A percentile compares a stretch with the other conserved stretches of the same genome.
phyloP scores from a whole-genome alignment of 257 asterid genomes.

The Cinchona pubescens region DNA sequence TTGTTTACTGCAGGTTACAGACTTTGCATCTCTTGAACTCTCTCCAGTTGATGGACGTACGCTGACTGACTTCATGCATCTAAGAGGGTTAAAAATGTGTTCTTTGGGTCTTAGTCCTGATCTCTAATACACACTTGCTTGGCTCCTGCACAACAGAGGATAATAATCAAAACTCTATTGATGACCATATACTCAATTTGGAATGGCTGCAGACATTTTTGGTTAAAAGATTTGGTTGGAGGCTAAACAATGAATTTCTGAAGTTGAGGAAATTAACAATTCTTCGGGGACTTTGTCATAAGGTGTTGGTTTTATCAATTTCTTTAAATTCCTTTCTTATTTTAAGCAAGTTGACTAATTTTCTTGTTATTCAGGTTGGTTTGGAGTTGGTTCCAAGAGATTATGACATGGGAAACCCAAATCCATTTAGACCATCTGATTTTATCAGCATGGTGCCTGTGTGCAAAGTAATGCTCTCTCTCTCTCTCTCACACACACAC shows the following conservation, averaged over 20 bases:
- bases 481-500: conserved; percentile 15
- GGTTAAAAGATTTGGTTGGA: conserved; percentile 76
- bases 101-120: conserved; percentile 97
- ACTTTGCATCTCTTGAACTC: conserved; percentile 97
- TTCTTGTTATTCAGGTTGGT: conserved; percentile 63
- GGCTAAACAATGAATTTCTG: conserved; percentile 63
- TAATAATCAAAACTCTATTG: conserved; percentile 22
- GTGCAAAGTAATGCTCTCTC: conserved; percentile 68
- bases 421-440: conserved; percentile 73
- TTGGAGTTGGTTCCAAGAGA: conserved; percentile 88
- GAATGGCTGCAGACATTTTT: conserved; percentile 69
- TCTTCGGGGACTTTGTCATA: conserved; percentile 94
- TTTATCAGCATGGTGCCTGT: conserved; percentile 82
- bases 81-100: conserved; percentile 86
- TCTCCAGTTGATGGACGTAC: conserved; percentile 99
- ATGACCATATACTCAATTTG: conserved; percentile 51
- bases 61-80: conserved; percentile 96
- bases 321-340: conserved; percentile 20
- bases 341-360: conserved; percentile 26
- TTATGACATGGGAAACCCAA: conserved; percentile 77
- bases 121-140: too few species aligned
- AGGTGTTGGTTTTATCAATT: conserved; percentile 48
- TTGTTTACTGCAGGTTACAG: conserved; percentile 67
- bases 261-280: conserved; percentile 73
- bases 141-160: conserved; percentile 53